Base-by-base conservation (phyloP, 2,329 filamentous ascomycete species). In the Fusarium napiforme region DNA sequence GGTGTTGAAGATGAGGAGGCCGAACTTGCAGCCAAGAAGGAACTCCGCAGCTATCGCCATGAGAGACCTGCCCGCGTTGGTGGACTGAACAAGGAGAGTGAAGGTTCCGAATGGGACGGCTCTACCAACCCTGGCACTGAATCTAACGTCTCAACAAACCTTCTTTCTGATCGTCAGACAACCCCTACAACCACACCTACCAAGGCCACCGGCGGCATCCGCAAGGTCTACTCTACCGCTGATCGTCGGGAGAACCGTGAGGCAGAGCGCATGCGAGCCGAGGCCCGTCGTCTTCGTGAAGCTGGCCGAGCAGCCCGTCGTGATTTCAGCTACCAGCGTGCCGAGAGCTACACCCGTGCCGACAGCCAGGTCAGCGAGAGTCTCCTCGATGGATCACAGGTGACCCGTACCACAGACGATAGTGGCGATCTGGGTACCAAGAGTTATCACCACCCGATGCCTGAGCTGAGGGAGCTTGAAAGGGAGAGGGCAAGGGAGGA, bases 61-160 rank as follows among this genome's bases (percentile, higher is more conserved):
- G 96, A 98, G 84, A 93, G 92, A 81, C 86, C 94, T 4, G 96
- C 96, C 2, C 89, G 93, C 58, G 95, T 98, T 4, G 96, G 96
- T 40, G 96, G 96, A 26, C 85, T 98, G 81, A 98, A 98, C 83
- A 91, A 92, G 77, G 87, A 93, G 75, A 88, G 91, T 47, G 96
- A 98, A 75, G 93, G 92, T 69, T 93, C 91, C 67, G 86, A 90
- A 74, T 97, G 94, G 87, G 93, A 97, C 79, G 93, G 93, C 49
- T 89, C 86, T 18, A 90, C 88, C 23, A 90, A 89, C 81, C 92
- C 92, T 55, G 75, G 75, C 46, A 90, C 92, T 74, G 89, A 88
- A 78, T 91, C 90, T 39, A 88, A 86, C n/a, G 89, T 90, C 42
- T 88, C 86, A 75, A 86, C 90, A 69, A 88, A 93, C 72, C 85